These are phyloP conservation scores for Oryza officinalis DNA, from an alignment of 176 grass and related monocot species.

Conservation along the genomic window DNA sequence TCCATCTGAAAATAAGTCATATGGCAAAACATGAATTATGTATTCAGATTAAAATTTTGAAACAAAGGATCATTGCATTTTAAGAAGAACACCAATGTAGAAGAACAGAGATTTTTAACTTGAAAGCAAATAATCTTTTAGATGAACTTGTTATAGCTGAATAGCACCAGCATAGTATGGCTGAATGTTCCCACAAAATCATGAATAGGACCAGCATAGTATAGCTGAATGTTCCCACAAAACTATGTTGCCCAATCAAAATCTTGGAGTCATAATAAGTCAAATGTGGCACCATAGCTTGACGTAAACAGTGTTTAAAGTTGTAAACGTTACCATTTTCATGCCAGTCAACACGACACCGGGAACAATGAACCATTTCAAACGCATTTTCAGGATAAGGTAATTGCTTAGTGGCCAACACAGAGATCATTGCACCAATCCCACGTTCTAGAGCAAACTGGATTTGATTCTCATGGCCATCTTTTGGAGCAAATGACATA, in stretches of 20 bases:
- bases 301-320: background rate
- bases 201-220: background rate
- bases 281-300: background rate
- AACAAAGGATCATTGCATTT: conserved; percentile 11
- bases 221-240: background rate
- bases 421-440: conserved; percentile 89
- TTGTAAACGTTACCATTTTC: conserved; percentile 71
- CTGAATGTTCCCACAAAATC: background rate
- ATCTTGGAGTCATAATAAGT: background rate
- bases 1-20: conserved; percentile 69
- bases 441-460: conserved; percentile 96
- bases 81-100: conserved; percentile 2
- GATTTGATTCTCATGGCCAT: conserved; percentile 97
- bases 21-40: background rate
- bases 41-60: conserved; percentile 8
- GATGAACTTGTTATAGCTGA: background rate
- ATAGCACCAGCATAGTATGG: conserved; percentile 11
- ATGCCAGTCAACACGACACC: conserved; percentile 97
- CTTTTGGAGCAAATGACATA: conserved; percentile 97
- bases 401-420: conserved; percentile 88
- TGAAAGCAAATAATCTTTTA: conserved; percentile 13
- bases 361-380: conserved; percentile 98
- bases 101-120: background rate
- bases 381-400: conserved; percentile 81
- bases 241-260: background rate